Percentiles rank a stretch among this genome's conserved stretches.
Conservation (phyloP, 495 filamentous ascomycete species). For the Xylaria sp. region DNA sequence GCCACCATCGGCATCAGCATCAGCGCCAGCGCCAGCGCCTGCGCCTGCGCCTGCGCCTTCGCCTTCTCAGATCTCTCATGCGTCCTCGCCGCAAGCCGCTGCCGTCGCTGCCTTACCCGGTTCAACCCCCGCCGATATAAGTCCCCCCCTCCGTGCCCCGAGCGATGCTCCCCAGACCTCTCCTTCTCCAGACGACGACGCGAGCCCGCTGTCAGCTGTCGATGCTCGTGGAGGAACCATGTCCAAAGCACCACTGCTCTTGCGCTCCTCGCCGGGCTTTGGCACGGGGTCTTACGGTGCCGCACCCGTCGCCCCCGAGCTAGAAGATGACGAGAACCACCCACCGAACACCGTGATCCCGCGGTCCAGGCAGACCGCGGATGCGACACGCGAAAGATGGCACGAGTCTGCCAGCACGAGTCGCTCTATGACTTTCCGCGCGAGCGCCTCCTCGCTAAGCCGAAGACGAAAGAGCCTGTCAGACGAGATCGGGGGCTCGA, state of each 20-base stretch:
- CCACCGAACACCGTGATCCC: slow-evolving; percentile 12
- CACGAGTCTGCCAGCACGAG: slow-evolving; percentile 31
- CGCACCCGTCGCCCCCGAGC: slow-evolving; percentile 31
- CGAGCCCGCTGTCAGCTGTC: slow-evolving; percentile 33
- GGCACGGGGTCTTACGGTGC: slow-evolving; percentile 38
- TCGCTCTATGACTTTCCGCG: slow-evolving; percentile 25
- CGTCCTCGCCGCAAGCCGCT: neutral
- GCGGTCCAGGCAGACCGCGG: slow-evolving; percentile 28
- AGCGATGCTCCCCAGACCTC: slow-evolving; percentile 37
- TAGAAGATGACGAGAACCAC: slow-evolving; percentile 28
- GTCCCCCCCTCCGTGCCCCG: slow-evolving; percentile 32
- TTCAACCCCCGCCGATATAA: slow-evolving; percentile 21
- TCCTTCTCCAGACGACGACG: slow-evolving; percentile 33
- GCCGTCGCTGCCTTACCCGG: slow-evolving; percentile 1
- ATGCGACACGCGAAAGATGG: slow-evolving; percentile 26
- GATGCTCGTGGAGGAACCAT: slow-evolving; percentile 45
- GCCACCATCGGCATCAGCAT: too few relatives aligned
- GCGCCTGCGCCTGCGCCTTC: neutral
- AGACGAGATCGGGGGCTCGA: slow-evolving; percentile 50
- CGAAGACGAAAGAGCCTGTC: slow-evolving; percentile 43
- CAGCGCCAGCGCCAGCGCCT: too few relatives aligned
- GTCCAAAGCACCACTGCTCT: slow-evolving; percentile 61
- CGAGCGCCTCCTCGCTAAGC: slow-evolving; percentile 35
- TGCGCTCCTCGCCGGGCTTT: slow-evolving; percentile 66
- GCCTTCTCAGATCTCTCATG: neutral